Conservation (phyloP, 1,284 basidiomycete species). For the Sporisorium sorghi region DNA sequence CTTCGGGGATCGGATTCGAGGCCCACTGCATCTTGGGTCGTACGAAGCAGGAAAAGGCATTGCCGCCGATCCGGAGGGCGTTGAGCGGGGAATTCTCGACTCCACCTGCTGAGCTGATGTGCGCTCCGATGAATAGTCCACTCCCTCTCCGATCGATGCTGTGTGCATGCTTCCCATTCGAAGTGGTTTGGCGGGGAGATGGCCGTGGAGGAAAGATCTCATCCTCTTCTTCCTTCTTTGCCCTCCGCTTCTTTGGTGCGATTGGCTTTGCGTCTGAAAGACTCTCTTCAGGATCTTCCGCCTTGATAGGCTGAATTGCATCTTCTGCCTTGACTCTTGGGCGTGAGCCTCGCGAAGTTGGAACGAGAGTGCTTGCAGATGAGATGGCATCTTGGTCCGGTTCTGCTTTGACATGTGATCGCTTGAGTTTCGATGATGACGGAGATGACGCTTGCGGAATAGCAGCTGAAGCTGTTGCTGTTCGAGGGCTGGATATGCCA, state of each 20-base stretch:
- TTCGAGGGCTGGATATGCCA: not conserved
- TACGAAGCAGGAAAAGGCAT: slow-evolving; percentile 83
- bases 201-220: slow-evolving; percentile 30
- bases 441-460: not conserved
- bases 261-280: not conserved
- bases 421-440: slow-evolving; percentile 8
- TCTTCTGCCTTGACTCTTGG: slow-evolving; percentile 8
- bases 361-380: not conserved
- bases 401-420: slow-evolving; percentile 15
- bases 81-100: slow-evolving; percentile 80
- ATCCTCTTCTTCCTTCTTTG: slow-evolving; percentile 23
- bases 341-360: not conserved
- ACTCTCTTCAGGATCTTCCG: not conserved
- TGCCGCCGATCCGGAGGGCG: slow-evolving; percentile 76
- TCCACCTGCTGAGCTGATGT: slow-evolving; percentile 83
- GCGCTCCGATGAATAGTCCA: slow-evolving; percentile 75
- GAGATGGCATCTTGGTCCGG: not conserved
- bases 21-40: slow-evolving; percentile 86
- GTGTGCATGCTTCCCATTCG: not conserved
- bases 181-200: not conserved
- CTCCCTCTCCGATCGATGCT: slow-evolving; percentile 16
- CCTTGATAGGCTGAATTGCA: not conserved
- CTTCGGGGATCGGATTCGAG: slow-evolving; percentile 74
- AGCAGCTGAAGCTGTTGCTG: not conserved
- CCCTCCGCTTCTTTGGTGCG: slow-evolving; percentile 14